Conservation (phyloP, 345 rosid species). For the Dipteronia sinensis region DNA sequence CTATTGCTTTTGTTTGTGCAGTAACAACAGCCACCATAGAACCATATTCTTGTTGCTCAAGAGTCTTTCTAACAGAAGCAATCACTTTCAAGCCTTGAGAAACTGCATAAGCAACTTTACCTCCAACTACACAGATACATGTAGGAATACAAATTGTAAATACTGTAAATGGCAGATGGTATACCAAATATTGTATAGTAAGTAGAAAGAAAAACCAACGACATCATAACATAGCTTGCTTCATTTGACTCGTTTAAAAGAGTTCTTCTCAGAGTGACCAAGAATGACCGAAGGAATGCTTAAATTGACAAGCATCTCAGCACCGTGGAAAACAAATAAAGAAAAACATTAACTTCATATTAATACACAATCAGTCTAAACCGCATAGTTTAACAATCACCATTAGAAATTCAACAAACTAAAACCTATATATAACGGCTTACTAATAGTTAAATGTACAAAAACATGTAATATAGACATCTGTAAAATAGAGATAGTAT, state of each 20-base stretch:
- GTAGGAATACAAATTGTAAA: not conserved
- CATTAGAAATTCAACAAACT: not conserved
- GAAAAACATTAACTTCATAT: not conserved
- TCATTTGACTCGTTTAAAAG: slow-evolving; percentile 56
- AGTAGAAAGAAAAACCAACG: not conserved
- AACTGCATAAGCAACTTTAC: slow-evolving; percentile 66
- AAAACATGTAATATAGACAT: not conserved
- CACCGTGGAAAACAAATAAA: slow-evolving; percentile 29
- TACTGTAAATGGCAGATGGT: not conserved
- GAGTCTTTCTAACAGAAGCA: slow-evolving; percentile 73
- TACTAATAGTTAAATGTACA: not conserved
- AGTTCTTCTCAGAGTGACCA: slow-evolving; percentile 71
- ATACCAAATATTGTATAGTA: not conserved
- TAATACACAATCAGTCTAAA: not conserved
- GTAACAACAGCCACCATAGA: slow-evolving; percentile 66
- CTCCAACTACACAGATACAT: slow-evolving; percentile 54
- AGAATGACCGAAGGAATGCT: slow-evolving; percentile 66
- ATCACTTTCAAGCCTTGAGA: slow-evolving; percentile 67
- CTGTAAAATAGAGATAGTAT: not conserved
- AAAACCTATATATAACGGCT: not conserved
- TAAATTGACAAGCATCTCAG: slow-evolving; percentile 70
- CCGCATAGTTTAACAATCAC: not conserved
- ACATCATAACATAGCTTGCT: slow-evolving; percentile 24
- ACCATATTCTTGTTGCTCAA: slow-evolving; percentile 75
- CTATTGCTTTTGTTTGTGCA: slow-evolving; percentile 67